A percentile compares a stretch with the other conserved stretches of the same genome.
These are phyloP conservation scores for Fereydounia khargensis DNA, from an alignment of 1,284 basidiomycete species.

Conservation along the genomic window DNA sequence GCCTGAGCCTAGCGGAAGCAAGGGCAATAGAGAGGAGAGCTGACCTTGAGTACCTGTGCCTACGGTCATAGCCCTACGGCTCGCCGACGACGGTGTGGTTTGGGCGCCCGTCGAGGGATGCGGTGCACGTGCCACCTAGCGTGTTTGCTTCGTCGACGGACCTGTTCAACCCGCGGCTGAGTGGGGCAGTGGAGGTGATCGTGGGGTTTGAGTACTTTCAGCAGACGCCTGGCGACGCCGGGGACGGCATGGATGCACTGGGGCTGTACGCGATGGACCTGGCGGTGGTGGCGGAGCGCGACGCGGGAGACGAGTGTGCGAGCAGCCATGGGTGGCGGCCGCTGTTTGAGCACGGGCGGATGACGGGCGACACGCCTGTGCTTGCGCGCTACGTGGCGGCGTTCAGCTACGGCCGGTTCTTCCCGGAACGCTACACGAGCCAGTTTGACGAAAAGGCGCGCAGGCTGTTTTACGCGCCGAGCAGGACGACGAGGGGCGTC, in stretches of 20 bases:
- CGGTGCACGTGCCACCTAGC: slow-evolving; percentile 22
- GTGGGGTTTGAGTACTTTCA: slow-evolving; percentile 40
- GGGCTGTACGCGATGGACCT: slow-evolving; percentile 39
- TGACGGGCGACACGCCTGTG: too few relatives aligned
- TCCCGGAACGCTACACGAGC: slow-evolving; percentile 23
- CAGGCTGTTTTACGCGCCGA: slow-evolving; percentile 31
- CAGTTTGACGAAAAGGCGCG: slow-evolving; percentile 49
- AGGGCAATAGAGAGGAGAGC: too few relatives aligned
- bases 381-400: slow-evolving; percentile 39
- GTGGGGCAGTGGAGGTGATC: slow-evolving; percentile 32
- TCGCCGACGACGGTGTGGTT: slow-evolving; percentile 36
- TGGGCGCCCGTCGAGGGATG: slow-evolving; percentile 21
- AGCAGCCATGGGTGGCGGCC: slow-evolving; percentile 12
- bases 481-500: slow-evolving; percentile 23
- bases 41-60: too few relatives aligned
- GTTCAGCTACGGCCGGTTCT: slow-evolving; percentile 26
- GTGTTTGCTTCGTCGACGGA: slow-evolving; percentile 34
- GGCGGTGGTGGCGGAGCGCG: neutral
- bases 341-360: too few relatives aligned
- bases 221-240: slow-evolving; percentile 37
- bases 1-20: too few relatives aligned
- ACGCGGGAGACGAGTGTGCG: neutral
- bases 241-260: slow-evolving; percentile 43
- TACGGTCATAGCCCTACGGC: slow-evolving; percentile 26
- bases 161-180: slow-evolving; percentile 29